Percentiles rank a stretch among this genome's conserved stretches.
These are phyloP conservation scores for Leucocoprinus birnbaumii DNA, from an alignment of 768 basidiomycete species.

Conservation along the genomic window DNA sequence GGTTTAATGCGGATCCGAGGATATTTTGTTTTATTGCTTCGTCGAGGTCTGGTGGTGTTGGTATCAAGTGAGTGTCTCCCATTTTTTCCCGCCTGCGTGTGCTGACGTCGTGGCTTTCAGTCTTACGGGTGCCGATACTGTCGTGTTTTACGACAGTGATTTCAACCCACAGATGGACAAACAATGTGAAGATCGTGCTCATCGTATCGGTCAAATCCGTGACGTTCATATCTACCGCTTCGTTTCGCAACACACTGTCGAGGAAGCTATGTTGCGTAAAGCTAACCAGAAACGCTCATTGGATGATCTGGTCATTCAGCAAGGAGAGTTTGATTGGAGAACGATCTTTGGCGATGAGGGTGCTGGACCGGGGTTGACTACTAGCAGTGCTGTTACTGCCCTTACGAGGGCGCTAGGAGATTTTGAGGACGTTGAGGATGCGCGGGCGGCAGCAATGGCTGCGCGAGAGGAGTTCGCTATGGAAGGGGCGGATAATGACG, in stretches of 20 bases:
- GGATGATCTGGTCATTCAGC: conserved; percentile 89
- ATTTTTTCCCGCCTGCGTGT: conserved; percentile 15
- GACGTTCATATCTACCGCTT: conserved; percentile 97
- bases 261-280: conserved; percentile 94
- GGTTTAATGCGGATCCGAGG: conserved; percentile 75
- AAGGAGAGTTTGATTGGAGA: conserved; percentile 94
- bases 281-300: conserved; percentile 97
- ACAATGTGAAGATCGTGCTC: conserved; percentile 94
- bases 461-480: conserved; percentile 67
- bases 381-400: conserved; percentile 31
- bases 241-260: conserved; percentile 85
- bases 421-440: conserved; percentile 88
- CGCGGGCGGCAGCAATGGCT: conserved; percentile 75
- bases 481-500: conserved; percentile 77
- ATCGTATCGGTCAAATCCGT: conserved; percentile 97
- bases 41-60: conserved; percentile 79
- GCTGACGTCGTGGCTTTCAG: conserved; percentile 34
- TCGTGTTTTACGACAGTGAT: conserved; percentile 96
- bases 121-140: conserved; percentile 87
- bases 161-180: conserved; percentile 98
- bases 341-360: conserved; percentile 64
- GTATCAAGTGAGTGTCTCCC: conserved; percentile 88
- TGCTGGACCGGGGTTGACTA: not conserved
- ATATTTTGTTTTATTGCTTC: conserved; percentile 89
- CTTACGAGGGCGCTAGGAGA: conserved; percentile 77